Base-by-base conservation (phyloP, 495 filamentous ascomycete species). In the Aspergillus steynii region DNA sequence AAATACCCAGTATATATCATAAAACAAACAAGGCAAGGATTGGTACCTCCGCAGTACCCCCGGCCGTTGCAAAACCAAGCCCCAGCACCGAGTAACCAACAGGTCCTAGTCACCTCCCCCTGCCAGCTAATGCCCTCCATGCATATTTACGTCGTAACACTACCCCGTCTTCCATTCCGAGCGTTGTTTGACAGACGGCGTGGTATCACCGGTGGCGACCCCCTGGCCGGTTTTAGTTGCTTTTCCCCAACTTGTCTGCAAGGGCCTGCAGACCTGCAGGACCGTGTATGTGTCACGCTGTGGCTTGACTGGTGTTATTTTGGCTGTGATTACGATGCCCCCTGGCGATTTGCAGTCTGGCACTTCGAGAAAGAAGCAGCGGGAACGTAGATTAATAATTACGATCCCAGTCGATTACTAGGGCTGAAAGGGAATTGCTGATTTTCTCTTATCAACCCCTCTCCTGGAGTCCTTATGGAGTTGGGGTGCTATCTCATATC, bases 1-100 rank as follows among this genome's bases (percentile, higher is more conserved):
- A 50, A 51, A 26, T 59, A 59, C 50, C 4, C 42, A 46, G 42
- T 46, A 6, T 15, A 52, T 50, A 59, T 51, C 42, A 26, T 12
- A 7, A 9, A 49, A 46, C 8, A 15, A 15, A 20, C 20, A 20
- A 34, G 31, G 9, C 31, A 34, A 34, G 9, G 31, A 34, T 34
- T 9, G 31, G 31, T 34, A 34, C 31, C 3, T 3, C 31, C 31
- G 31, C 31, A 34, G 31, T 34, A 34, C 31, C 31, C 6, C 31
- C 31, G 31, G 9, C 31, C 31, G 31, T 34, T 34, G 31, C 31
- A 9, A 34, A 9, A 34, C 9, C 6, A 34, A 3, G 31, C 31
- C 6, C 6, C 31, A 34, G 31, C 6, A 34, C 31, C 31, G 31
- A 34, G 31, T 34, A 3, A 34, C 31, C 31, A 34, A 34, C 31